These are phyloP conservation scores for Phyllosticta citriasiana DNA, from an alignment of 2,329 filamentous ascomycete species.

Conservation along the genomic window DNA sequence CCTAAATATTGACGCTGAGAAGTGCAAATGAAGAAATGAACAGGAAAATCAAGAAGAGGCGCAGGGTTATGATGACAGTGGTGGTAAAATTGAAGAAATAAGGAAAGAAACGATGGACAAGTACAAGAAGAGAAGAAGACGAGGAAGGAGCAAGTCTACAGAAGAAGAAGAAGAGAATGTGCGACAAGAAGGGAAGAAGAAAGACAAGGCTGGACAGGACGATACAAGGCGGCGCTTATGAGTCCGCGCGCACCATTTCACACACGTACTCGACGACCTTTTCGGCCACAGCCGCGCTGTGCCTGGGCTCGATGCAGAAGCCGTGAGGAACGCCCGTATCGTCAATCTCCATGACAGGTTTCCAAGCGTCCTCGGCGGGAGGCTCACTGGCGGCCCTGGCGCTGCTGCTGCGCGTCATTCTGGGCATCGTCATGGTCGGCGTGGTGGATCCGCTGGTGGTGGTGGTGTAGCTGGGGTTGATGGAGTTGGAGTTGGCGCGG, in stretches of 20 bases:
- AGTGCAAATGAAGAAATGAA: too few species aligned
- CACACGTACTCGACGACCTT: conserved; percentile 40
- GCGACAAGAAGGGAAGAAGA: too few species aligned
- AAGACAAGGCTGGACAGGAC: too few species aligned
- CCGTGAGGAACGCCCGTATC: conserved; percentile 47
- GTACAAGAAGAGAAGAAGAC: too few species aligned
- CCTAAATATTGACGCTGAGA: too few species aligned
- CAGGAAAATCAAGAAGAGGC: too few species aligned
- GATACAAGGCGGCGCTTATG: not conserved
- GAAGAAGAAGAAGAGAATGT: too few species aligned
- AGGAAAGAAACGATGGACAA: too few species aligned
- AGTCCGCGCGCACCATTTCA: conserved; percentile 25
- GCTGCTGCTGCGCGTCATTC: conserved; percentile 38
- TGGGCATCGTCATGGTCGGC: conserved; percentile 49
- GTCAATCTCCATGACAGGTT: conserved; percentile 46
- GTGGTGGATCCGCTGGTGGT: conserved; percentile 38
- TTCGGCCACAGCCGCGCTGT: conserved; percentile 39
- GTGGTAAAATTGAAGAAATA: too few species aligned
- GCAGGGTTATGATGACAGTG: too few species aligned
- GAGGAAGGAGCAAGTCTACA: too few species aligned
- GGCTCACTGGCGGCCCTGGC: conserved; percentile 14
- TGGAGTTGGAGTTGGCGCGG: conserved; percentile 15
- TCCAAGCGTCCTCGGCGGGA: conserved; percentile 26
- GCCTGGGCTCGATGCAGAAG: conserved; percentile 45
- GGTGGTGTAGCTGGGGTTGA: conserved; percentile 5